Conservation (phyloP, 1,139 yeast species). For the Protomyces inouyei region DNA sequence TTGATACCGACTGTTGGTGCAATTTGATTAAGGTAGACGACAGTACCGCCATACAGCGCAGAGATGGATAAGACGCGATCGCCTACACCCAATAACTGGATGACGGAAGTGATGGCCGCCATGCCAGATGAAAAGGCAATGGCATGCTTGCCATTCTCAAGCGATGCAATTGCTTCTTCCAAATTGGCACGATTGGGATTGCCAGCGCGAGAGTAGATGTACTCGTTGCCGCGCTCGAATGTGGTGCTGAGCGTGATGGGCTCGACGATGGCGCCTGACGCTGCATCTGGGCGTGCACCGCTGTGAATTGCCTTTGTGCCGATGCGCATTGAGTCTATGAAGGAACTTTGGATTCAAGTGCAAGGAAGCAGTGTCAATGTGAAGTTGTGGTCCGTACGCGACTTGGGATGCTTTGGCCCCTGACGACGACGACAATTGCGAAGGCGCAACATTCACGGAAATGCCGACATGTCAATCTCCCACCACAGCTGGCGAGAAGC, state of each 20-base stretch:
- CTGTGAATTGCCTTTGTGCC: conserved; percentile 61
- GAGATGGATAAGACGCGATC: conserved; percentile 66
- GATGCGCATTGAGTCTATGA: conserved; percentile 1
- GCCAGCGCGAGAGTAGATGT: conserved; percentile 80
- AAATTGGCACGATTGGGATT: conserved; percentile 84
- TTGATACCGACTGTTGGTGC: conserved; percentile 71
- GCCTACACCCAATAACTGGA: conserved; percentile 62
- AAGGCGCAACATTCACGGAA: too few relatives aligned
- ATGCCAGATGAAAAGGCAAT: conserved; percentile 81
- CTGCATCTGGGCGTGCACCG: conserved; percentile 67
- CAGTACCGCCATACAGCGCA: conserved; percentile 87
- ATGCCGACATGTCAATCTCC: too few relatives aligned
- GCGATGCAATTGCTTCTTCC: conserved; percentile 72
- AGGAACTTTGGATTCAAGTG: too few relatives aligned
- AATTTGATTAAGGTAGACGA: conserved; percentile 82
- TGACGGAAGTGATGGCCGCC: conserved; percentile 73
- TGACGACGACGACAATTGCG: too few relatives aligned
- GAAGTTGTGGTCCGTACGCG: neutral
- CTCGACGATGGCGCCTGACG: conserved; percentile 83
- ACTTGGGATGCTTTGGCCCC: too few relatives aligned
- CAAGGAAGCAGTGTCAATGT: neutral
- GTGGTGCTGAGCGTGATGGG: conserved; percentile 83
- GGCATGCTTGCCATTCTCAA: conserved; percentile 73
- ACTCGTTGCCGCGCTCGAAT: conserved; percentile 70
- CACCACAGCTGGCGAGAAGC: too few relatives aligned